Conservation (phyloP, 306 rosid species). For the Clitoria ternatea region DNA sequence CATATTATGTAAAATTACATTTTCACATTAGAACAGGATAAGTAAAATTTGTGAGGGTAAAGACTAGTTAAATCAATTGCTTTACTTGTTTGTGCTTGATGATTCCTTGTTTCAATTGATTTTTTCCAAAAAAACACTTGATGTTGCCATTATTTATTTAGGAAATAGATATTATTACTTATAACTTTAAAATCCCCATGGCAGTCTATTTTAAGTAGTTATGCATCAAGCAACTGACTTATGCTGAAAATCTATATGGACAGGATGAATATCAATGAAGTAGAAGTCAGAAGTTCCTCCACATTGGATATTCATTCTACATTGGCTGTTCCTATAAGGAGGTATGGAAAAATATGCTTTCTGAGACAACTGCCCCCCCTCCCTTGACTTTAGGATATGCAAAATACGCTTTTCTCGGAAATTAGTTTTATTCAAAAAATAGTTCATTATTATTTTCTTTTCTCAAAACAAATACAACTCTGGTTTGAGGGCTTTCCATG, state of each 20-base stretch:
- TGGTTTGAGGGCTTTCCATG: not conserved
- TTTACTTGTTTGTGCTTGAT: not conserved
- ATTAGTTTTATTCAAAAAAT: not conserved
- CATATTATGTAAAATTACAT: not conserved
- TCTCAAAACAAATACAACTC: not conserved
- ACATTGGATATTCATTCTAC: constrained; percentile 49
- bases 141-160: constrained; percentile 23
- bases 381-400: constrained; percentile 27
- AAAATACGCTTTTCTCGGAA: not conserved
- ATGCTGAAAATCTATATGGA: constrained; percentile 11
- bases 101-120: not conserved
- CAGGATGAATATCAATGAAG: constrained; percentile 53
- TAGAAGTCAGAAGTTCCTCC: constrained; percentile 38
- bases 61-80: not conserved
- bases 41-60: not conserved
- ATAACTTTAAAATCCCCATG: not conserved
- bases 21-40: constrained; percentile 7
- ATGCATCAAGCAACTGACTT: constrained; percentile 29
- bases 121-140: not conserved
- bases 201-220: not conserved
- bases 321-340: constrained; percentile 62
- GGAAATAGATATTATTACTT: not conserved
- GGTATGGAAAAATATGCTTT: constrained; percentile 40
- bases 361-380: not conserved
- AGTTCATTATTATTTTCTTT: not conserved